phyloP scores from a whole-genome alignment of 768 basidiomycete species.

The Plicaturopsis crispa region DNA sequence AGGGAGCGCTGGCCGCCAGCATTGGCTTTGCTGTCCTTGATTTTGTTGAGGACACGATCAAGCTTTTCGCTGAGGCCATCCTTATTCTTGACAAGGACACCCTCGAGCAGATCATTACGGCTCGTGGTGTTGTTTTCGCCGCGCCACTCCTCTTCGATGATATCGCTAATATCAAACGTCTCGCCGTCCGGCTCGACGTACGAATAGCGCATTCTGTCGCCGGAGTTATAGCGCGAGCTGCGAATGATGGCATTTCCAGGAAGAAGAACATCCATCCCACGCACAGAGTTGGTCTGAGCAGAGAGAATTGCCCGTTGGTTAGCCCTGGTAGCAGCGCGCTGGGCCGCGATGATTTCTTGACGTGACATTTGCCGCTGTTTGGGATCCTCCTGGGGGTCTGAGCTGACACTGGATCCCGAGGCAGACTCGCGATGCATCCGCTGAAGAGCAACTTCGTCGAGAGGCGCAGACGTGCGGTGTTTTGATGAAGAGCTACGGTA shows the following conservation, averaged over 20 bases:
- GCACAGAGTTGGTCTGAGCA: constrained; percentile 74
- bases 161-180: constrained; percentile 88
- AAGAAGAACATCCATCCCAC: constrained; percentile 84
- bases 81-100: constrained; percentile 49
- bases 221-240: constrained; percentile 66
- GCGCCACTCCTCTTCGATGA: constrained; percentile 86
- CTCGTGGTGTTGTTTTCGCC: constrained; percentile 29
- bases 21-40: constrained; percentile 53
- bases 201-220: constrained; percentile 83
- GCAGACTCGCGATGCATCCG: constrained; percentile 63
- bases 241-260: constrained; percentile 83
- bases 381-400: constrained; percentile 35
- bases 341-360: constrained; percentile 90
- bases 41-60: constrained; percentile 68
- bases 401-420: constrained; percentile 46
- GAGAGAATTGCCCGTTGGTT: constrained; percentile 83
- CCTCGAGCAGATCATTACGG: constrained; percentile 60
- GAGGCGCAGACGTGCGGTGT: constrained; percentile 63
- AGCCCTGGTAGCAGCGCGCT: constrained; percentile 78
- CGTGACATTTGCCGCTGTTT: constrained; percentile 45
- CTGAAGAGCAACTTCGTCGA: constrained; percentile 79
- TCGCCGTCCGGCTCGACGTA: constrained; percentile 89
- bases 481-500: constrained; percentile 69
- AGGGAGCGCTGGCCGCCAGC: constrained; percentile 15
- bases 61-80: constrained; percentile 63